phyloP scores from a whole-genome alignment of 495 filamentous ascomycete species.

The Jackrogersella multiformis region DNA sequence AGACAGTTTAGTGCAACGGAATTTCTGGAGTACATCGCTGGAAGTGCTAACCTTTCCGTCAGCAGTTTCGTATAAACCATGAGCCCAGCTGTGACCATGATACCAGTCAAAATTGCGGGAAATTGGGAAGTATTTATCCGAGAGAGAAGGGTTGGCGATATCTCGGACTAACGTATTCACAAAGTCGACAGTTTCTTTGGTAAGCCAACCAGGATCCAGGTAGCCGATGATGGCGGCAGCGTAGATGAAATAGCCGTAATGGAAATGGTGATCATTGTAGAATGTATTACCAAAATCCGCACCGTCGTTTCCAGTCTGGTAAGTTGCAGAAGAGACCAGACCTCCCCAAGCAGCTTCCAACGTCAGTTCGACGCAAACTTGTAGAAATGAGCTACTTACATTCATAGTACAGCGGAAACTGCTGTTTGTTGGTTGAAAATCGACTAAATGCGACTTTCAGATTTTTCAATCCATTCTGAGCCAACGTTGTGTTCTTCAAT shows the following conservation, averaged over 20 bases:
- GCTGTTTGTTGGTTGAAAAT: constrained; percentile 80
- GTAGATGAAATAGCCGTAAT: constrained; percentile 88
- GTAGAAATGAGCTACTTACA: constrained; percentile 49
- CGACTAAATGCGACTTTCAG: constrained; percentile 80
- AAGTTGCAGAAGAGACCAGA: constrained; percentile 81
- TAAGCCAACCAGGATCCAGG: constrained; percentile 80
- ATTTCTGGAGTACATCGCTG: background rate
- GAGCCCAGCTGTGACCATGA: constrained; percentile 95
- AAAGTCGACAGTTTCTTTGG: constrained; percentile 72
- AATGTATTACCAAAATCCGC: constrained; percentile 83
- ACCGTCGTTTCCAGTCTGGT: constrained; percentile 73
- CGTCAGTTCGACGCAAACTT: constrained; percentile 25
- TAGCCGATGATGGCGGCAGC: constrained; percentile 85
- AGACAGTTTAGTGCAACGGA: constrained; percentile 12
- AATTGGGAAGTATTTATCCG: constrained; percentile 83
- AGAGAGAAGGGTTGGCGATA: constrained; percentile 75
- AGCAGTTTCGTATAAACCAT: constrained; percentile 88
- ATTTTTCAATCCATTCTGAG: constrained; percentile 67
- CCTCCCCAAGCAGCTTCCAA: constrained; percentile 76
- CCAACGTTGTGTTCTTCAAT: constrained; percentile 65
- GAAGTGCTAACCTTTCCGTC: constrained; percentile 72
- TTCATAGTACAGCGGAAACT: constrained; percentile 83
- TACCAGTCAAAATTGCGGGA: constrained; percentile 93
- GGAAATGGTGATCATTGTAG: constrained; percentile 99
- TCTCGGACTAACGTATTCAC: constrained; percentile 83